phyloP scores from a whole-genome alignment of 2,329 filamentous ascomycete genomes.

The Alternaria hordeiaustralica region DNA sequence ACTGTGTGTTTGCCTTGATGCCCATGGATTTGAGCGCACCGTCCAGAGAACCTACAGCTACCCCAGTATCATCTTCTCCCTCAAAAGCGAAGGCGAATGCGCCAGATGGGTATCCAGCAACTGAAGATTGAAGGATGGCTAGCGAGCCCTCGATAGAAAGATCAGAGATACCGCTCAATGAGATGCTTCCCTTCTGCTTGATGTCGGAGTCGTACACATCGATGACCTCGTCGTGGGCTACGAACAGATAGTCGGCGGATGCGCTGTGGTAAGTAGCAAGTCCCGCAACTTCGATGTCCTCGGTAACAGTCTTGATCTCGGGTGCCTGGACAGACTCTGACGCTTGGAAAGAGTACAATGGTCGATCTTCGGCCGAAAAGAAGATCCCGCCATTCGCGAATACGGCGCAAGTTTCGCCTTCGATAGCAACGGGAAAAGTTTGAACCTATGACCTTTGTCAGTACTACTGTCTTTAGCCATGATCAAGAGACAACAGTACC shows the following conservation, averaged over 20 bases:
- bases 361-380: slow-evolving; percentile 35
- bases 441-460: slow-evolving; percentile 28
- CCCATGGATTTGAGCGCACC: slow-evolving; percentile 18
- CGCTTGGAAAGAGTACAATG: slow-evolving; percentile 41
- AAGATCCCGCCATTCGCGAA: slow-evolving; percentile 28
- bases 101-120: slow-evolving; percentile 21
- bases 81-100: slow-evolving; percentile 37
- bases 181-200: slow-evolving; percentile 21
- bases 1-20: slow-evolving; percentile 28
- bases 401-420: slow-evolving; percentile 34
- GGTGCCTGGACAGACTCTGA: slow-evolving; percentile 27
- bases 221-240: slow-evolving; percentile 32
- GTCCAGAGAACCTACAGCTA: slow-evolving; percentile 30
- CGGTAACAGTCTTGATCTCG: slow-evolving; percentile 18
- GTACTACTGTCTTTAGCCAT: neutral
- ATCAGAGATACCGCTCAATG: slow-evolving; percentile 29
- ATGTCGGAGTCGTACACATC: slow-evolving; percentile 31
- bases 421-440: slow-evolving; percentile 36
- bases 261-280: slow-evolving; percentile 29
- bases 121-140: slow-evolving; percentile 29
- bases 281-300: slow-evolving; percentile 28
- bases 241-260: slow-evolving; percentile 28
- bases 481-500: slow-evolving; percentile 2
- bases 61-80: slow-evolving; percentile 29
- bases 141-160: slow-evolving; percentile 37